Base-by-base conservation (phyloP, 495 filamentous ascomycete species). In the Astrothelium macrocarpum region DNA sequence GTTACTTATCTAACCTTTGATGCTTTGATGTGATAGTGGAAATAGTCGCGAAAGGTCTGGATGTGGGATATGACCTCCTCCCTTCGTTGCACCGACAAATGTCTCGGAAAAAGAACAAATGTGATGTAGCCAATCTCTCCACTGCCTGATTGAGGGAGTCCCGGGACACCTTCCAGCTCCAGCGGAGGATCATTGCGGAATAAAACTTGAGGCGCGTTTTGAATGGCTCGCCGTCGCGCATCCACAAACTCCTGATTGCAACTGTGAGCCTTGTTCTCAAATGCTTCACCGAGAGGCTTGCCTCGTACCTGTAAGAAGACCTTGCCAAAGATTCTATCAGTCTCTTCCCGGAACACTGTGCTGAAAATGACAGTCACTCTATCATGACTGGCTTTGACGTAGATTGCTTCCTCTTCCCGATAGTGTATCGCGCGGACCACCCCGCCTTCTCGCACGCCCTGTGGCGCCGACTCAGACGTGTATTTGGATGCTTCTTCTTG, bases 1-100 rank as follows among this genome's bases (percentile, higher is more conserved):
- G 2, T 12, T 5, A 29, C 29, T 25, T 28, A n/a, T 10, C 49
- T 56, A 5, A 56, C 49, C 80, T 96, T 97, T 56, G 93, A 95
- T 31, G 94, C 94, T 78, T 99, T 99, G 79, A 99, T 99, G 77
- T 99, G 94, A 75, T 99, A 99, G 75, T 99, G 94, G 82, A 99
- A 99, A 75, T 99, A 97, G 71, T 97, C 95, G 64, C 94, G 89
- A 89, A 99, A 99, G 20, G 93, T 99, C 77, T 99, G 95, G 68
- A 99, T 96, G 71, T 99, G 94, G 42, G 91, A 96, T 69, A 99
- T 97, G 73, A 90, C 93, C 64, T 97, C 93, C 56, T 90, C 87
- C 76, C 94, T 86, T 70, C 90, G 84, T 75, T 96, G 91, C 2
- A 82, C 84, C 3, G 91, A 95, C 63, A 99, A 80, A 74, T 99